phyloP scores from a whole-genome alignment of 2,329 filamentous ascomycete species.

The Talaromyces sp. region DNA sequence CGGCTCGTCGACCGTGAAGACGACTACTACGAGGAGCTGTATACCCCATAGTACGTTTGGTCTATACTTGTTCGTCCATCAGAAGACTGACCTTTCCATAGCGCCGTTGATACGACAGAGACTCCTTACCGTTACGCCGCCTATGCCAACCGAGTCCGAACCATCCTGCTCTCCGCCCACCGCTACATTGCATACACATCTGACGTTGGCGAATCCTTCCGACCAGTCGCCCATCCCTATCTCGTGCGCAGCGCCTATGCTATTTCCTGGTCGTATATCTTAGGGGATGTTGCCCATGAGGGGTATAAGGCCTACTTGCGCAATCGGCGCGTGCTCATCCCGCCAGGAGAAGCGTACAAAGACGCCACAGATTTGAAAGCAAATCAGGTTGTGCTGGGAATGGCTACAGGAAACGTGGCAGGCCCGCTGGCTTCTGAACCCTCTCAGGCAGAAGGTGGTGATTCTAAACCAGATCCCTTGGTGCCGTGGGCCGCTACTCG shows the following conservation, averaged over 20 bases:
- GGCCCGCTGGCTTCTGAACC: slow-evolving; percentile 13
- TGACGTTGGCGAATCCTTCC: slow-evolving; percentile 93
- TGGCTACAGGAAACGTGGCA: slow-evolving; percentile 29
- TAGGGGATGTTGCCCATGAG: slow-evolving; percentile 86
- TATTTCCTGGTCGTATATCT: slow-evolving; percentile 85
- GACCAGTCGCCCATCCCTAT: slow-evolving; percentile 81
- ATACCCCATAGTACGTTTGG: slow-evolving; percentile 66
- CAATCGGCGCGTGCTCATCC: slow-evolving; percentile 72
- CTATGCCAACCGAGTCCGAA: slow-evolving; percentile 79
- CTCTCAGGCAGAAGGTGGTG: slow-evolving; percentile 2
- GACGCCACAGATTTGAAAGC: slow-evolving; percentile 30
- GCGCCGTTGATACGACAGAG: slow-evolving; percentile 74
- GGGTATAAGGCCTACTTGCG: slow-evolving; percentile 91
- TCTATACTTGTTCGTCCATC: neutral
- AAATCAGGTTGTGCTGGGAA: slow-evolving; percentile 27
- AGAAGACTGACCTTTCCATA: slow-evolving; percentile 25
- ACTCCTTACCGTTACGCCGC: slow-evolving; percentile 84
- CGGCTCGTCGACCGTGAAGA: slow-evolving; percentile 58
- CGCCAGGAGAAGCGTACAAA: slow-evolving; percentile 50
- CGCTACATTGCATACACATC: slow-evolving; percentile 96
- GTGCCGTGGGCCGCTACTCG: slow-evolving; percentile 38
- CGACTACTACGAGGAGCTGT: slow-evolving; percentile 69
- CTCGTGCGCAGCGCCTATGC: slow-evolving; percentile 80
- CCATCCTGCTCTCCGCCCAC: slow-evolving; percentile 83
- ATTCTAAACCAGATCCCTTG: slow-evolving; percentile 18